A percentile compares a stretch with the other conserved stretches of the same genome.
Conservation (phyloP, 1,284 basidiomycete species). For the Chalciporus sp. region DNA sequence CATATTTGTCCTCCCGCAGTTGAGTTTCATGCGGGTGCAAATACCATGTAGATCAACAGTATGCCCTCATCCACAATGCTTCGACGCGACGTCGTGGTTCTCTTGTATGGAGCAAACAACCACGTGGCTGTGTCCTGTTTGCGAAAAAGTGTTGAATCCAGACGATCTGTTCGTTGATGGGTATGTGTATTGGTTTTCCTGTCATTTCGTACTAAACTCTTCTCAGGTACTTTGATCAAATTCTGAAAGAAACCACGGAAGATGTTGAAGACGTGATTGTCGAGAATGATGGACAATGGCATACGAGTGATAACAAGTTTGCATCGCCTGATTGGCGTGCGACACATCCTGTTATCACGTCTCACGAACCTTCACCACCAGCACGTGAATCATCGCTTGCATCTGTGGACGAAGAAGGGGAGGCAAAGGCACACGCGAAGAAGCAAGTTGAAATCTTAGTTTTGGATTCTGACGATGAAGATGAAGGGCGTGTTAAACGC, state of each 20-base stretch:
- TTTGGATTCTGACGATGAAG: conserved; percentile 75
- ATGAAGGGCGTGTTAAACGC: conserved; percentile 72
- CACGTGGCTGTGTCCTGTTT: conserved; percentile 96
- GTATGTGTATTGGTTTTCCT: conserved; percentile 47
- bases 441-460: conserved; percentile 66
- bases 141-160: conserved; percentile 76
- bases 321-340: conserved; percentile 74
- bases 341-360: conserved; percentile 43
- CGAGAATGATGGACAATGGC: conserved; percentile 95
- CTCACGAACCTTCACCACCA: conserved; percentile 33
- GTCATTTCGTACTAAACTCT: neutral
- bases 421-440: conserved; percentile 43
- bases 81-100: conserved; percentile 94
- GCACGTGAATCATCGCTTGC: conserved; percentile 39
- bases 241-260: conserved; percentile 76
- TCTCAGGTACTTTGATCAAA: conserved; percentile 79
- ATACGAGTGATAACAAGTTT: conserved; percentile 85
- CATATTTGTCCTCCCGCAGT: conserved; percentile 43
- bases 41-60: conserved; percentile 84
- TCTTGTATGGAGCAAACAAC: conserved; percentile 96
- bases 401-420: conserved; percentile 41
- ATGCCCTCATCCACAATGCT: conserved; percentile 94
- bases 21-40: conserved; percentile 87
- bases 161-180: conserved; percentile 92
- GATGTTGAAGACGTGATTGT: conserved; percentile 90